Base-by-base conservation (phyloP, 768 basidiomycete species). In the Leccinum fibrillosum region DNA sequence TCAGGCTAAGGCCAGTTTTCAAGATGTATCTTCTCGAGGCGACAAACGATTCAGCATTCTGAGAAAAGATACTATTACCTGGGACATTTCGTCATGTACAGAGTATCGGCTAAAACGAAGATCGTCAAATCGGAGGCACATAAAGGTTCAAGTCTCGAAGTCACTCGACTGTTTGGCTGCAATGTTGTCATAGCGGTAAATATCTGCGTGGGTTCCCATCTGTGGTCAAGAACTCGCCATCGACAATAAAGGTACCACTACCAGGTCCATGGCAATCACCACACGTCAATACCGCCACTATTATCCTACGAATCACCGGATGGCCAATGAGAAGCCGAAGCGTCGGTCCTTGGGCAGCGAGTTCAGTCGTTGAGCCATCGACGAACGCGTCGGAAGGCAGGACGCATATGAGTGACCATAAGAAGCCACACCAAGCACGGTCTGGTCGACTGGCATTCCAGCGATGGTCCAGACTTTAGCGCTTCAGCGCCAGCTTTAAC, bases 371-470 rank as follows among this genome's bases (percentile, higher is more conserved):
- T 17, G 77, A 74, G 19, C 66, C 66, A 26, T 66, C 55, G 4
- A 68, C 59, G 58, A 80, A 64, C 0, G 83, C 83, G 35, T n/a
- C n/a, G 39, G 39, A 47, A 23, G 44, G 53, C n/a, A 21, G 15
- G 26, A 47, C 30, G 15, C 42, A 12, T 45, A 54, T 3, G 30
- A 54, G 12, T 44, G 44, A 13, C 44, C 28, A 30, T 49, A 30
- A 10, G 26, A 73, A 7, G 92, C 83, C 2, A 95, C 84, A 52
- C 91, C 92, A 4, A 39, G 37, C 37, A 50, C 49, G 26, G 3
- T 50, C 49, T 50, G 8, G 28, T 50, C 49, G 9, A 30, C 5
- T 5, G 44, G 42, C 28, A 54, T 54, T 21, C 53, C 30, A 34
- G 44, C 53, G 13, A 32, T 44, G 13, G n/a, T 19, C 30, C 53